Base-by-base conservation (phyloP, 1,284 basidiomycete species). In the Coniferiporia weirii region DNA sequence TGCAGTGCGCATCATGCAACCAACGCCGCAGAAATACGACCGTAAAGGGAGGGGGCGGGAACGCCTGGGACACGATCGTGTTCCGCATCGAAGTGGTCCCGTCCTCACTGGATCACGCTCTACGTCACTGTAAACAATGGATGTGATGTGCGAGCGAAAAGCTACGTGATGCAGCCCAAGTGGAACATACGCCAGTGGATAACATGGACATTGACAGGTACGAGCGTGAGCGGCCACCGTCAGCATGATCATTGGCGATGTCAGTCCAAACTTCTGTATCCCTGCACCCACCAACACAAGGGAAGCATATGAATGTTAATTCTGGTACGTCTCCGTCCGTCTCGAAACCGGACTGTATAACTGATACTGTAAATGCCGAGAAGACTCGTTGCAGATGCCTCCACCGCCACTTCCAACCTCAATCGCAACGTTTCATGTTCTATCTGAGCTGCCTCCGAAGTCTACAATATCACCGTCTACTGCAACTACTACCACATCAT, bases 331-430 rank as follows among this genome's bases (percentile, higher is more conserved):
- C 34, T 46, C 36, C 1, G 27, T 1, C 4, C 17, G 19, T 34
- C 12, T 40, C 20, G 13, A 13, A 51, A n/a, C 44, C 15, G 22
- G 10, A 15, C 20, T 52, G 17, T 43, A 46, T 32, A 36, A 22
- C 22, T 45, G 38, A 6, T 46, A 20, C 48, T 44, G 19, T n/a
- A 27, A 27, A 27, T 27, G 5, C 20, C 17, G 38, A 15, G 6
- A 57, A 71, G 71, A 71, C 57, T 60, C 65, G 3, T 68, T 66
- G 27, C 72, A 73, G 12, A 79, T 78, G 77, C 77, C 76, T 10
- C 76, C 76, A 8, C 79, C 79, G 13, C 79, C 76, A 3, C 71
- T 79, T 63, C 77, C 76, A 27, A 2, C 27, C 27, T 27, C 27
- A 27, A 27, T 27, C 27, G 27, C 27, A 5, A 27, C 27, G 27